Percentiles rank a stretch among this genome's conserved stretches.
These are phyloP conservation scores for Mentha longifolia DNA, from an alignment of 257 asterid species.

Conservation along the genomic window DNA sequence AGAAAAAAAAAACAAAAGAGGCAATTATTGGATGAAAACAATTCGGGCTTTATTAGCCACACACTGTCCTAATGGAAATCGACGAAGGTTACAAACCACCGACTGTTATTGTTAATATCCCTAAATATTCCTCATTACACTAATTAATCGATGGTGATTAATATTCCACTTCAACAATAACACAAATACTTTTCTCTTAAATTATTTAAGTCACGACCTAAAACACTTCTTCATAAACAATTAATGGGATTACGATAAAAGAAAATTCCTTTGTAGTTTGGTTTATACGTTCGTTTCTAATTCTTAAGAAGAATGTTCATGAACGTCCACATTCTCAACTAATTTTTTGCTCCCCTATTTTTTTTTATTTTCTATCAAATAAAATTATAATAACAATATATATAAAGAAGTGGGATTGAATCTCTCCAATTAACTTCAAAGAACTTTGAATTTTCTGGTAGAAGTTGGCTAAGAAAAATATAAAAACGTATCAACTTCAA, in stretches of 20 bases:
- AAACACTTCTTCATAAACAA: constrained; percentile 25
- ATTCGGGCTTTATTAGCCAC: constrained; percentile 30
- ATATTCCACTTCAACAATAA: constrained; percentile 31
- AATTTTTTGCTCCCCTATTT: neutral
- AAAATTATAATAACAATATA: neutral
- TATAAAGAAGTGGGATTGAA: neutral
- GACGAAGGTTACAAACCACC: constrained; percentile 30
- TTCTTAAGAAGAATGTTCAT: neutral
- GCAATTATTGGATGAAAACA: constrained; percentile 3
- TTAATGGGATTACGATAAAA: neutral
- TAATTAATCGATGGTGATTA: constrained; percentile 6
- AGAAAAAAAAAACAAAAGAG: too few species aligned
- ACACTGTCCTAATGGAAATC: constrained; percentile 38
- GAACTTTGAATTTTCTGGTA: too few species aligned
- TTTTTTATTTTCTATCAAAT: too few species aligned
- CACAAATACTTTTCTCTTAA: neutral
- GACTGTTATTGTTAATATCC: constrained; percentile 14
- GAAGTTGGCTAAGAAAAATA: neutral
- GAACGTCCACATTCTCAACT: constrained; percentile 2
- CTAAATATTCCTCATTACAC: constrained; percentile 6
- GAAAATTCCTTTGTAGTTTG: neutral
- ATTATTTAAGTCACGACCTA: constrained; percentile 24
- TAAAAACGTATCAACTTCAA: neutral
- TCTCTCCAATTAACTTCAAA: too few species aligned
- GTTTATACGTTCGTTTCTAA: neutral